Conservation (phyloP, 2,329 filamentous ascomycete genomes). For the Cercospora citrullina region DNA sequence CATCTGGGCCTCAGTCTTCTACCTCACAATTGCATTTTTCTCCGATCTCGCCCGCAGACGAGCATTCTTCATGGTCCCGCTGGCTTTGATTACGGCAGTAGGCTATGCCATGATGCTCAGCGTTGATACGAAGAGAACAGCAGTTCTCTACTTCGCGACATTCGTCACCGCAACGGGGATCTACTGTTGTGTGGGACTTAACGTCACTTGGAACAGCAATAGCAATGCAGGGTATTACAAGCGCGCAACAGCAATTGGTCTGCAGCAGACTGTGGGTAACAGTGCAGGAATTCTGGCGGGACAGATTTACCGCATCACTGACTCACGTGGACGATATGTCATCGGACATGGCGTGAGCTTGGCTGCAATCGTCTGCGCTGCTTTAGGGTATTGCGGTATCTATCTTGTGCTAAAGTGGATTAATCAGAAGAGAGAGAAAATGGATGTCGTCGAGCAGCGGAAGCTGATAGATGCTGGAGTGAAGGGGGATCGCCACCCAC, state of each 20-base stretch:
- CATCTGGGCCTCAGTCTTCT: slow-evolving; percentile 14
- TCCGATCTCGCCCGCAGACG: slow-evolving; percentile 13
- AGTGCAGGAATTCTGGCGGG: slow-evolving; percentile 52
- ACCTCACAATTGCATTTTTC: slow-evolving; percentile 15
- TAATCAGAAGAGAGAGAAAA: slow-evolving; percentile 11
- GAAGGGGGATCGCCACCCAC: slow-evolving; percentile 17
- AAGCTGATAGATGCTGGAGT: slow-evolving; percentile 10
- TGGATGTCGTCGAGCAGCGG: slow-evolving; percentile 9
- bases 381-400: slow-evolving; percentile 10
- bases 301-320: slow-evolving; percentile 44
- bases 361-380: slow-evolving; percentile 10
- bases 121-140: slow-evolving; percentile 13
- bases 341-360: slow-evolving; percentile 17
- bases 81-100: slow-evolving; percentile 9
- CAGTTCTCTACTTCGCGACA: slow-evolving; percentile 32
- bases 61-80: slow-evolving; percentile 17
- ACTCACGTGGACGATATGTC: slow-evolving; percentile 11
- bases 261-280: slow-evolving; percentile 52
- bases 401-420: slow-evolving; percentile 9
- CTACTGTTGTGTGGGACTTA: slow-evolving; percentile 44
- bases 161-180: slow-evolving; percentile 33
- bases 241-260: slow-evolving; percentile 49
- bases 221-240: slow-evolving; percentile 53
- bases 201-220: slow-evolving; percentile 51
- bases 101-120: slow-evolving; percentile 17